Percentiles rank a stretch among this genome's conserved stretches.
phyloP scores from a whole-genome alignment of 1,139 yeast genomes.

The Yamadazyma conglobata region DNA sequence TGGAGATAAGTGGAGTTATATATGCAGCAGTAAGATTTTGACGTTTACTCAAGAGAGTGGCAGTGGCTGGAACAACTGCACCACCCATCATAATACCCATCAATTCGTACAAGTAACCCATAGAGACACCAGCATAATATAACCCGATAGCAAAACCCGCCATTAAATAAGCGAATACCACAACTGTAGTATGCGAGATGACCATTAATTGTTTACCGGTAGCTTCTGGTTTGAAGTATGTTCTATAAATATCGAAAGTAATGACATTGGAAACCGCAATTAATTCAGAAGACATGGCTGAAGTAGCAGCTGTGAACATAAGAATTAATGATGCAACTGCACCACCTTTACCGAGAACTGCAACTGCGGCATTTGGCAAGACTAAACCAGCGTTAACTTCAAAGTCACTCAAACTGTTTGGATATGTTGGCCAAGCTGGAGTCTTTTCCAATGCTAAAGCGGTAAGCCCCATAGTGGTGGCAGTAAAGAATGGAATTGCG shows the following conservation, averaged over 20 bases:
- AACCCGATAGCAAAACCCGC: conserved; percentile 81
- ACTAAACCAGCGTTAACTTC: conserved; percentile 81
- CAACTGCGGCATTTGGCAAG: conserved; percentile 82
- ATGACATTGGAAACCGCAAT: conserved; percentile 82
- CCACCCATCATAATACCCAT: conserved; percentile 88
- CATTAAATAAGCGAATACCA: conserved; percentile 66
- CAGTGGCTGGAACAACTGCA: conserved; percentile 75
- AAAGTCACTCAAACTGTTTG: conserved; percentile 56
- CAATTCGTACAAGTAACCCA: conserved; percentile 82
- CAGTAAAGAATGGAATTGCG: conserved; percentile 78
- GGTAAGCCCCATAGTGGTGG: conserved; percentile 83
- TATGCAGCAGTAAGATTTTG: conserved; percentile 64
- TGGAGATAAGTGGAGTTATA: conserved; percentile 59
- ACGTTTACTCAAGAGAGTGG: conserved; percentile 65
- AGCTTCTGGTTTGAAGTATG: conserved; percentile 76
- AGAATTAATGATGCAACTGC: conserved; percentile 75
- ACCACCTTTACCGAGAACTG: conserved; percentile 82
- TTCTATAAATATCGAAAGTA: conserved; percentile 81
- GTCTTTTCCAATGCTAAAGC: conserved; percentile 67
- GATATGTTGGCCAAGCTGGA: conserved; percentile 76
- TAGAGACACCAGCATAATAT: conserved; percentile 74
- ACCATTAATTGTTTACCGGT: conserved; percentile 64
- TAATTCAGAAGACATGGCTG: conserved; percentile 83
- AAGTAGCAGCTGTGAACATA: conserved; percentile 79
- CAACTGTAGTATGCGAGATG: conserved; percentile 64